Conservation (phyloP, 352 stramenopile genomes). For the Elongisporangium prolatum region DNA sequence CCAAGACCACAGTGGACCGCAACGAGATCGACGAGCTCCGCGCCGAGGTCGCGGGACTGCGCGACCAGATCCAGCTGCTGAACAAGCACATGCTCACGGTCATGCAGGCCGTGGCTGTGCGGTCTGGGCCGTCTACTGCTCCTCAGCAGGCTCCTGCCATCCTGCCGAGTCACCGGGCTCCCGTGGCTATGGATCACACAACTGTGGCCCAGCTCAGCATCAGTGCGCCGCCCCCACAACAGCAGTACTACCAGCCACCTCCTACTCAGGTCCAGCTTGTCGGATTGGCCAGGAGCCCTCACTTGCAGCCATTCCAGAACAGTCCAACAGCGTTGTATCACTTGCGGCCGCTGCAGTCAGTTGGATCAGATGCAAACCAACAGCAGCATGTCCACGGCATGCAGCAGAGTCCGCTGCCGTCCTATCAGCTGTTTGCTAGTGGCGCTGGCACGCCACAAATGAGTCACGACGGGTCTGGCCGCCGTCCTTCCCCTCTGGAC, state of each 20-base stretch:
- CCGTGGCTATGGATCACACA: background rate
- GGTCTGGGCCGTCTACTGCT: slow-evolving; percentile 6
- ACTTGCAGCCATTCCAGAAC: slow-evolving; percentile 1
- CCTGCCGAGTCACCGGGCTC: slow-evolving; percentile 3
- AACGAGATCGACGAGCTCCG: slow-evolving; percentile 72
- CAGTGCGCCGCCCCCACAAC: slow-evolving; percentile 2
- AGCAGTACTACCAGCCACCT: slow-evolving; percentile 5
- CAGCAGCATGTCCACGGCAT: background rate
- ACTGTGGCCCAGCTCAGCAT: slow-evolving; percentile 8
- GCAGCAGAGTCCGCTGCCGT: too few relatives aligned
- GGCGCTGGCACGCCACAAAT: background rate
- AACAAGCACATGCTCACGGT: slow-evolving; percentile 57
- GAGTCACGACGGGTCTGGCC: background rate
- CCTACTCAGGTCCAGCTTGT: background rate
- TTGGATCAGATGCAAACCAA: slow-evolving; percentile 10
- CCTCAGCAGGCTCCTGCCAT: slow-evolving; percentile 11
- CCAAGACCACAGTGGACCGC: slow-evolving; percentile 34
- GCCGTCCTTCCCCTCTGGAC: background rate
- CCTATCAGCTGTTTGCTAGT: background rate
- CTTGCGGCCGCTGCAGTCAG: slow-evolving; percentile 40
- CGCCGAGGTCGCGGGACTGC: slow-evolving; percentile 42
- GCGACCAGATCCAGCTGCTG: slow-evolving; percentile 67
- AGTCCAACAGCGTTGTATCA: slow-evolving; percentile 30
- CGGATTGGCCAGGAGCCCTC: too few relatives aligned
- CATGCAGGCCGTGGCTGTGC: slow-evolving; percentile 38